Conservation (phyloP, 164 flowering plant genomes). For the Platanus orientalis region DNA sequence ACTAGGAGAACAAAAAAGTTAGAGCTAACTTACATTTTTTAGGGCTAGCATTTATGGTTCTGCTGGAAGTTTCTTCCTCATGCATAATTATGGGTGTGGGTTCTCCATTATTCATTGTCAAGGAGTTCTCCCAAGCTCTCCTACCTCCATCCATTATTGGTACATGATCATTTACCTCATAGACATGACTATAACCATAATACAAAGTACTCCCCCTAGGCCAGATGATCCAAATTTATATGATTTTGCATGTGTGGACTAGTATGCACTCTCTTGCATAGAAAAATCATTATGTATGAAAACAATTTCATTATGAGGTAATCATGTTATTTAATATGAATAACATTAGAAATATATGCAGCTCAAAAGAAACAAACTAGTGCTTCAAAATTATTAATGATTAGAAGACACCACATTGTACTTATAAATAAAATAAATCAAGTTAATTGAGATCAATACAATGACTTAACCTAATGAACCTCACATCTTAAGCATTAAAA, state of each 20-base stretch:
- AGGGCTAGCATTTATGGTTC: constrained; percentile 25
- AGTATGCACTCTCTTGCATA: constrained; percentile 58
- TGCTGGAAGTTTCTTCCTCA: constrained; percentile 36
- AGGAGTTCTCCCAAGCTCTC: constrained; percentile 37
- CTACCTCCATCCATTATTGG: constrained; percentile 35
- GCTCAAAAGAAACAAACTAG: background rate
- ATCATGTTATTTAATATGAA: too few relatives aligned
- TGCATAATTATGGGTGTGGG: constrained; percentile 29
- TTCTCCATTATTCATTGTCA: constrained; percentile 30
- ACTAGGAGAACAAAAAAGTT: constrained; percentile 6
- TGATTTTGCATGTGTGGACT: constrained; percentile 41
- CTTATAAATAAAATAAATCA: background rate
- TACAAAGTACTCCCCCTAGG: constrained; percentile 41
- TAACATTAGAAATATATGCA: too few relatives aligned
- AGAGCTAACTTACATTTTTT: constrained; percentile 52
- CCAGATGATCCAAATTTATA: constrained; percentile 63
- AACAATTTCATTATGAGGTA: too few relatives aligned
- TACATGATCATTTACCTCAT: constrained; percentile 36
- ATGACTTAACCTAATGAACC: too few relatives aligned
- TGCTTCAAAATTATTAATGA: background rate
- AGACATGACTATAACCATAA: too few relatives aligned
- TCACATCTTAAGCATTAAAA: too few relatives aligned
- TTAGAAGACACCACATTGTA: background rate
- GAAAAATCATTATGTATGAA: background rate
- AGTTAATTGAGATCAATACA: background rate